These are phyloP conservation scores for Coprinopsis sp. DNA, from an alignment of 768 basidiomycete species.

Conservation along the genomic window DNA sequence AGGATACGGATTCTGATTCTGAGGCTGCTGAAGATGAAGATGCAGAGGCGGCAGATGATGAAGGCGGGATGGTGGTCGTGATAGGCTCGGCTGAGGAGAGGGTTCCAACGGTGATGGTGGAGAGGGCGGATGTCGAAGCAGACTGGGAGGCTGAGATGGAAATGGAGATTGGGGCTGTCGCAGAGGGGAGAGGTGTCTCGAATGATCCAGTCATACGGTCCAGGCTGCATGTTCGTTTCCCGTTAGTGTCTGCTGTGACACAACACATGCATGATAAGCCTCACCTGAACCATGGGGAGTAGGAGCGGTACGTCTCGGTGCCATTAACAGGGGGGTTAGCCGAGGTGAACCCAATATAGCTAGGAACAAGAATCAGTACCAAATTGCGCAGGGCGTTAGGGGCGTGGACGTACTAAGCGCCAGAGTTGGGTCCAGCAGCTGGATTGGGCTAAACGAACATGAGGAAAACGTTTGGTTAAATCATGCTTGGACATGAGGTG, in stretches of 20 bases:
- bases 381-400: constrained; percentile 7
- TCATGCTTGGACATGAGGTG: background rate
- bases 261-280: constrained; percentile 16
- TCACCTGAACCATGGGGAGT: constrained; percentile 55
- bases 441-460: constrained; percentile 44
- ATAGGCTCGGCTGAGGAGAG: constrained; percentile 21
- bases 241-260: background rate
- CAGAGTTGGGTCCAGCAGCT: constrained; percentile 51
- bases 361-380: constrained; percentile 19
- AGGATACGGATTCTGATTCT: background rate
- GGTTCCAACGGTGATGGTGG: constrained; percentile 37
- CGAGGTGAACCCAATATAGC: constrained; percentile 59
- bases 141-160: constrained; percentile 33
- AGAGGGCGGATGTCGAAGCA: constrained; percentile 30
- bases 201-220: constrained; percentile 59
- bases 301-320: constrained; percentile 31
- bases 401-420: constrained; percentile 45
- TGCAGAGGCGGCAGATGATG: constrained; percentile 14
- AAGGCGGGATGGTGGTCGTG: constrained; percentile 11
- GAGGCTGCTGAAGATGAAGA: constrained; percentile 17
- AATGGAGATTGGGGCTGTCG: constrained; percentile 40
- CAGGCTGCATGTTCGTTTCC: constrained; percentile 35
- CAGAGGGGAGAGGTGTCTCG: constrained; percentile 41
- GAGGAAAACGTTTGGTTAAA: background rate
- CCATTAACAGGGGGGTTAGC: constrained; percentile 26